These are phyloP conservation scores for Arabidopsis suecica DNA, from an alignment of 345 rosid genomes.

Conservation along the genomic window DNA sequence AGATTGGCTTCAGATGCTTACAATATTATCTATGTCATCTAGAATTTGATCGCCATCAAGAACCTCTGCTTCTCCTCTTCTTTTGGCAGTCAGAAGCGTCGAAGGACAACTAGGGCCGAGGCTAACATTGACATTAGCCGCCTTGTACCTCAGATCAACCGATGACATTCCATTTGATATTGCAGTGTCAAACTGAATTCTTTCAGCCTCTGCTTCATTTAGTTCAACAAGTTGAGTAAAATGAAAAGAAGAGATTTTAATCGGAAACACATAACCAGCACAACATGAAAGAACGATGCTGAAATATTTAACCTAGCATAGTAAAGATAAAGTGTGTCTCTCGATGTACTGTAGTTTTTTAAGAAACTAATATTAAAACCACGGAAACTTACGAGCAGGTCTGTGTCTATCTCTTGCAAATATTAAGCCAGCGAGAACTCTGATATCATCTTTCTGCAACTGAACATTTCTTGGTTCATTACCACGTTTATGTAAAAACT, in stretches of 20 bases:
- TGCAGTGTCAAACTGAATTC: conserved; percentile 65
- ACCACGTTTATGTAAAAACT: conserved; percentile 51
- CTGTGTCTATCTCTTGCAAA: conserved; percentile 73
- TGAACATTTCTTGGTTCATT: conserved; percentile 38
- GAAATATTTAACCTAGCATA: neutral
- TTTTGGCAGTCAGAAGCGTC: conserved; percentile 77
- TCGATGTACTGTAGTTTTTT: neutral
- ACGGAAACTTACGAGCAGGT: conserved; percentile 54
- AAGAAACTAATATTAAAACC: conserved; percentile 3
- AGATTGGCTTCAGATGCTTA: conserved; percentile 40
- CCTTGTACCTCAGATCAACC: conserved; percentile 66
- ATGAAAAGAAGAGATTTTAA: neutral
- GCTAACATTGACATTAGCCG: conserved; percentile 54
- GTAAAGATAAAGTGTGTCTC: neutral
- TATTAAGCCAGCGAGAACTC: conserved; percentile 63
- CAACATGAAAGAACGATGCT: neutral
- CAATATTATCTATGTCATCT: conserved; percentile 57
- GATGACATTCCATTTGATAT: conserved; percentile 69
- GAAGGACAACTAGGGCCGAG: neutral
- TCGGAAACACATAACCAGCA: conserved; percentile 5
- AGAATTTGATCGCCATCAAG: conserved; percentile 72
- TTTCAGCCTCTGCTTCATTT: conserved; percentile 57
- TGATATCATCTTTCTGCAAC: conserved; percentile 2
- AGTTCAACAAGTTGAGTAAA: conserved; percentile 15
- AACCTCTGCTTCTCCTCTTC: conserved; percentile 63